phyloP scores from a whole-genome alignment of 2,329 filamentous ascomycete species.

The Penicillium verrucosum region DNA sequence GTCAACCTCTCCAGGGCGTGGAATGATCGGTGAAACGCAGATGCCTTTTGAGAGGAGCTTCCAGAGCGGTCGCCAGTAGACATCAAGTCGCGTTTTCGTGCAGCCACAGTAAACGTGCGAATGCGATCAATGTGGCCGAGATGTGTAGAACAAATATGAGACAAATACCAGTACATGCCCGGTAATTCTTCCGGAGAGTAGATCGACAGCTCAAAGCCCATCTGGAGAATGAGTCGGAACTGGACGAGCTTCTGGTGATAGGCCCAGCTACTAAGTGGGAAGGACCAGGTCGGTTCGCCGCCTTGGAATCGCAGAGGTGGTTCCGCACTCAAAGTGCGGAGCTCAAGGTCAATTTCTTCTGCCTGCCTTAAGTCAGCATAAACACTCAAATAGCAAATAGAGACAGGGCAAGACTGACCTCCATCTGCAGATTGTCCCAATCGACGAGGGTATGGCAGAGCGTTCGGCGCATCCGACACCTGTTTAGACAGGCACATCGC shows the following conservation, averaged over 20 bases:
- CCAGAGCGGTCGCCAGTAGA: conserved; percentile 2
- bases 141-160: conserved; percentile 67
- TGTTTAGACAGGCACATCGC: conserved; percentile 81
- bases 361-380: conserved; percentile 33
- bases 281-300: conserved; percentile 60
- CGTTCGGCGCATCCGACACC: conserved; percentile 84
- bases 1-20: conserved; percentile 59
- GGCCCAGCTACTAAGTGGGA: conserved; percentile 81
- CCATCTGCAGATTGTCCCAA: conserved; percentile 79
- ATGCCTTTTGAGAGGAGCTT: conserved; percentile 26
- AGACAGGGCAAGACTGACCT: conserved; percentile 48
- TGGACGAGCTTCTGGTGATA: conserved; percentile 86
- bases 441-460: conserved; percentile 78
- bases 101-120: conserved; percentile 57
- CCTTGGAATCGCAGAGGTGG: conserved; percentile 53
- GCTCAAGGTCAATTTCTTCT: conserved; percentile 68
- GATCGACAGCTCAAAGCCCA: conserved; percentile 90
- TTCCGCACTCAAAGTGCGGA: conserved; percentile 62
- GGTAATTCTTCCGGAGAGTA: conserved; percentile 82
- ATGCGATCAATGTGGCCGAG: conserved; percentile 70
- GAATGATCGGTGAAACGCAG: conserved; percentile 38
- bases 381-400: neutral
- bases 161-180: conserved; percentile 88
- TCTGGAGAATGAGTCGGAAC: conserved; percentile 81
- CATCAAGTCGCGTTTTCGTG: conserved; percentile 27